A percentile compares a stretch with the other conserved stretches of the same genome.
Conservation (phyloP, 2,329 filamentous ascomycete species). For the Ploettnerulaceae sp. region DNA sequence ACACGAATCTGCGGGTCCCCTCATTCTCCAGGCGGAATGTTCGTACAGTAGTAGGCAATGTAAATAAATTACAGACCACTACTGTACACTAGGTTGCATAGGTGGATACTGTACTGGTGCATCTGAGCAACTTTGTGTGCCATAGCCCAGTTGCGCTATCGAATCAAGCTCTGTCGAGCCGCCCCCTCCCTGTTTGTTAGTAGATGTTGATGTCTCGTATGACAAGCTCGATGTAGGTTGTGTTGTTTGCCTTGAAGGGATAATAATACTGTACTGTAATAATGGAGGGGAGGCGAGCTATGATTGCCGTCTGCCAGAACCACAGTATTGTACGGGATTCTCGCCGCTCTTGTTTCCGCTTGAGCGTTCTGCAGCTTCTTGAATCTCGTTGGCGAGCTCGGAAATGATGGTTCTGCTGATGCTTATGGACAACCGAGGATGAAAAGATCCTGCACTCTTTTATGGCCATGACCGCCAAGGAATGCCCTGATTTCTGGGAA, state of each 20-base stretch:
- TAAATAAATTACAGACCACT: too few relatives aligned
- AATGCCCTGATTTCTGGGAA: too few relatives aligned
- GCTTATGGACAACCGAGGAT: background rate
- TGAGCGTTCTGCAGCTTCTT: slow-evolving; percentile 4
- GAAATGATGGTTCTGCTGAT: background rate
- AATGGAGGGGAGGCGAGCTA: background rate
- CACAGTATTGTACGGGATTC: too few relatives aligned
- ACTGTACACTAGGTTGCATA: too few relatives aligned
- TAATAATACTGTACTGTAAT: background rate
- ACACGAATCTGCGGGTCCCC: slow-evolving; percentile 3
- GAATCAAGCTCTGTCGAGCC: background rate
- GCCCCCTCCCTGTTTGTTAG: slow-evolving; percentile 1
- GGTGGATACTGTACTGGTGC: too few relatives aligned
- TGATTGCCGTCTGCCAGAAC: too few relatives aligned
- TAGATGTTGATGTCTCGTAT: slow-evolving; percentile 12
- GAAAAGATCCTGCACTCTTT: background rate
- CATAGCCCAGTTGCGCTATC: background rate
- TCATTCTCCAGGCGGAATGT: too few relatives aligned
- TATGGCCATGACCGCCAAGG: too few relatives aligned
- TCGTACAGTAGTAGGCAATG: too few relatives aligned
- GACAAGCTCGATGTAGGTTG: slow-evolving; percentile 14
- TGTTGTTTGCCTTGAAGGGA: background rate
- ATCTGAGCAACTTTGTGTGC: background rate
- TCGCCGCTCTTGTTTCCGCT: slow-evolving; percentile 14
- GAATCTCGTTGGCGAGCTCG: slow-evolving; percentile 3